phyloP scores from a whole-genome alignment of 2,329 filamentous ascomycete genomes.

The Pseudogymnoascus sp. region DNA sequence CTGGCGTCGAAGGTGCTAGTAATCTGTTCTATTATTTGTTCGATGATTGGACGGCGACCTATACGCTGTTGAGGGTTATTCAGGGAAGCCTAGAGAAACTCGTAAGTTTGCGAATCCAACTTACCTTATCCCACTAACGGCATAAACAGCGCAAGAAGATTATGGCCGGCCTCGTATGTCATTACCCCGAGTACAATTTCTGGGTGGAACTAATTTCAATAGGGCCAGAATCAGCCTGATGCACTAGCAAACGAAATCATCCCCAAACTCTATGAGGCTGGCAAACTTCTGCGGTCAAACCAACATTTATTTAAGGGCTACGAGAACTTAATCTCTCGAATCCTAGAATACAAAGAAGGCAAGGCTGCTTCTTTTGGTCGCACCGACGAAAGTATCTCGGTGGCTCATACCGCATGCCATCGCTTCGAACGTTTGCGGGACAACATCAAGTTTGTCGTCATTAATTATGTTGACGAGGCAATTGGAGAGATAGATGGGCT shows the following conservation, averaged over 20 bases:
- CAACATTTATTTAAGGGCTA: slow-evolving; percentile 55
- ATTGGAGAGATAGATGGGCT: slow-evolving; percentile 64
- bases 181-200: neutral
- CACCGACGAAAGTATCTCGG: slow-evolving; percentile 27
- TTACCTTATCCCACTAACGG: slow-evolving; percentile 16
- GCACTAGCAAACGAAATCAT: slow-evolving; percentile 45
- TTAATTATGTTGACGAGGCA: slow-evolving; percentile 55
- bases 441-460: slow-evolving; percentile 51
- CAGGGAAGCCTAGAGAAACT: slow-evolving; percentile 41
- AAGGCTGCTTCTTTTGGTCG: slow-evolving; percentile 28
- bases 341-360: slow-evolving; percentile 33
- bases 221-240: slow-evolving; percentile 32
- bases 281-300: slow-evolving; percentile 52
- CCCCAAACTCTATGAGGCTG: slow-evolving; percentile 49
- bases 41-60: slow-evolving; percentile 56
- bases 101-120: slow-evolving; percentile 30
- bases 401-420: slow-evolving; percentile 42
- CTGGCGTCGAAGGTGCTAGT: slow-evolving; percentile 44
- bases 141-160: slow-evolving; percentile 20
- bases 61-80: slow-evolving; percentile 43
- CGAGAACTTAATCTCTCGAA: slow-evolving; percentile 50
- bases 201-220: slow-evolving; percentile 15
- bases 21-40: slow-evolving; percentile 60
- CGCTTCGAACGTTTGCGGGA: slow-evolving; percentile 54
- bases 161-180: slow-evolving; percentile 23